phyloP scores from a whole-genome alignment of 2,329 filamentous ascomycete species.

The Coniochaeta hoffmannii region DNA sequence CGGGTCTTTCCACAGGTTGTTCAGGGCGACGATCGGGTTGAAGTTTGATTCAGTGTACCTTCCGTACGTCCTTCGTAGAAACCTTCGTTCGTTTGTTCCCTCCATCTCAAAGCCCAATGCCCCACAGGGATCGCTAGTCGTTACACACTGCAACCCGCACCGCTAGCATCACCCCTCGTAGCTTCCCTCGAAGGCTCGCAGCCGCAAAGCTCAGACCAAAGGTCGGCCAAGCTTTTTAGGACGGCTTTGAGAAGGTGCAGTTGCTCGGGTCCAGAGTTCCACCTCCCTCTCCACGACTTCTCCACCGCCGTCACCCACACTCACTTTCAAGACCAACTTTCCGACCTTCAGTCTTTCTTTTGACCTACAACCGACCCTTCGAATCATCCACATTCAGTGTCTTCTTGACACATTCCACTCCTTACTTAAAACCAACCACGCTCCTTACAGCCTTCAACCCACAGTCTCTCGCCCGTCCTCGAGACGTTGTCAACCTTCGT shows the following conservation, averaged over 20 bases:
- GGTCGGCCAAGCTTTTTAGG: neutral
- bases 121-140: neutral
- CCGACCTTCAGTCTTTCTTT: neutral
- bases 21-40: neutral
- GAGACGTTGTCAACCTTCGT: conserved; percentile 8
- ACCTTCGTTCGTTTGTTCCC: neutral
- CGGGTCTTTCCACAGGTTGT: no score
- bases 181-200: neutral
- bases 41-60: neutral
- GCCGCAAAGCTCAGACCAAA: neutral
- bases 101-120: neutral
- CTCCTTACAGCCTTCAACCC: conserved; percentile 1
- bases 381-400: conserved; percentile 5
- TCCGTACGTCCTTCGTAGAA: neutral
- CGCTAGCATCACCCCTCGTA: neutral
- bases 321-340: conserved; percentile 8
- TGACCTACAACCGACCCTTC: neutral
- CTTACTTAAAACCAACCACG: conserved; percentile 7
- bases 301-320: neutral
- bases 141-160: neutral
- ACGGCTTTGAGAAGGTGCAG: neutral
- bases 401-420: conserved; percentile 13
- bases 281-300: neutral
- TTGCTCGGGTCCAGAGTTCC: neutral
- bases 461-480: conserved; percentile 4